Conservation (phyloP, 2,329 filamentous ascomycete species). For the Aureobasidium sp. region DNA sequence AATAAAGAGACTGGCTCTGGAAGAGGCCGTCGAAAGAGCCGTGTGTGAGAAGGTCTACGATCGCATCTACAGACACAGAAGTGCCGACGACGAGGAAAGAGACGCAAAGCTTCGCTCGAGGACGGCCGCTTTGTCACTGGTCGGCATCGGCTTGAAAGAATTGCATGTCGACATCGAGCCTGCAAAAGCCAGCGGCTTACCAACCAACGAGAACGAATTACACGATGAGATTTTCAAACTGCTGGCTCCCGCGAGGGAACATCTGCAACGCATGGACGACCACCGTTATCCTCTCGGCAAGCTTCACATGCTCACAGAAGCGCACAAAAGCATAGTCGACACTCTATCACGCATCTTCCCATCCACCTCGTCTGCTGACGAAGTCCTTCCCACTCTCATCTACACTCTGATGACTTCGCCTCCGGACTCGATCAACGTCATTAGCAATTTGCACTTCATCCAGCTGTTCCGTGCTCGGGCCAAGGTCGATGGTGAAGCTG, state of each 20-base stretch:
- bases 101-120: conserved; percentile 93
- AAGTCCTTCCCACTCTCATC: conserved; percentile 94
- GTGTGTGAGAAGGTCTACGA: conserved; percentile 53
- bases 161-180: conserved; percentile 68
- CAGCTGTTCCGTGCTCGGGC: conserved; percentile 80
- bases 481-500: conserved; percentile 87
- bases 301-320: conserved; percentile 76
- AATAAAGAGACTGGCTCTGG: conserved; percentile 65
- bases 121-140: conserved; percentile 80
- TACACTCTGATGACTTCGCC: conserved; percentile 90
- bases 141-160: conserved; percentile 83
- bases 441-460: conserved; percentile 93
- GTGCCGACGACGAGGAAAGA: conserved; percentile 85
- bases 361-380: conserved; percentile 82
- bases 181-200: conserved; percentile 48
- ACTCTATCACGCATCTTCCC: conserved; percentile 61
- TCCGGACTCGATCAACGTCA: conserved; percentile 76
- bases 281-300: conserved; percentile 86
- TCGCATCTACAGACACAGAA: conserved; percentile 84
- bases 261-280: conserved; percentile 75
- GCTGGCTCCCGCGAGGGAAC: conserved; percentile 59
- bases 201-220: conserved; percentile 46
- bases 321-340: conserved; percentile 92
- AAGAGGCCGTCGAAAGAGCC: conserved; percentile 85
- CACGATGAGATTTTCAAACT: conserved; percentile 64